Base-by-base conservation (phyloP, 2,329 filamentous ascomycete species). In the Coniochaeta sp. region DNA sequence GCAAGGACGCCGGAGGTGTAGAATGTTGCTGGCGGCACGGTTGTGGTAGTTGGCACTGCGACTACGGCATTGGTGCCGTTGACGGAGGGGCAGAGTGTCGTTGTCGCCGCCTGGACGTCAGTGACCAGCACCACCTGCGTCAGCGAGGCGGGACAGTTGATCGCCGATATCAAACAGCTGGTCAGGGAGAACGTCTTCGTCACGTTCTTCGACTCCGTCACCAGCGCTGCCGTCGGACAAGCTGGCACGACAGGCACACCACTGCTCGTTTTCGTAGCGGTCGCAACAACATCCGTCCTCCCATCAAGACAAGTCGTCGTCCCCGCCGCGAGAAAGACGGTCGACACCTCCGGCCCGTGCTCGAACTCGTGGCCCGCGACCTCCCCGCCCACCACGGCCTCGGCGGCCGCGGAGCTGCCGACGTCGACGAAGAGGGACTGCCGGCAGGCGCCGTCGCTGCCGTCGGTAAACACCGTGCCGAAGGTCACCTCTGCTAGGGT, bases 291-390 rank as follows among this genome's bases (percentile, higher is more conserved):
- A 22, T 42, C 38, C 13, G 45, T 48, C 16, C 42, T 45, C 7
- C 24, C 22, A 27, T 38, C 47, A n/a, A 57, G 48, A 42, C 55
- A 57, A n/a, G 48, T 51, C 7, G 53, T 57, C 5, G 53, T 53
- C 20, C 55, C 55, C 12, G 55, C 55, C 30, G 55, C 33, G 27
- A 50, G 50, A 27, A 57, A 57, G 40, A 53, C 49, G 20, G 55
- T 55, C 20, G 45, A 49, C 4, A 51, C 51, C 7, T 46, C 22
- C 1, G 52, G 51, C 1, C 32, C 28, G 32, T 30, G 8, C n/a
- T 48, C 26, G 46, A 48, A 45, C 16, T 38, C 42, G 38, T 49
- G 38, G 49, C 33, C 32, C 18, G 22, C 27, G 50, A 51, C 12
- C 47, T 22, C 22, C 20, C 49, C 32, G 48, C 42, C 51, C 27